phyloP scores from a whole-genome alignment of 129 eudicot species.

The Saposhnikovia divaricata region DNA sequence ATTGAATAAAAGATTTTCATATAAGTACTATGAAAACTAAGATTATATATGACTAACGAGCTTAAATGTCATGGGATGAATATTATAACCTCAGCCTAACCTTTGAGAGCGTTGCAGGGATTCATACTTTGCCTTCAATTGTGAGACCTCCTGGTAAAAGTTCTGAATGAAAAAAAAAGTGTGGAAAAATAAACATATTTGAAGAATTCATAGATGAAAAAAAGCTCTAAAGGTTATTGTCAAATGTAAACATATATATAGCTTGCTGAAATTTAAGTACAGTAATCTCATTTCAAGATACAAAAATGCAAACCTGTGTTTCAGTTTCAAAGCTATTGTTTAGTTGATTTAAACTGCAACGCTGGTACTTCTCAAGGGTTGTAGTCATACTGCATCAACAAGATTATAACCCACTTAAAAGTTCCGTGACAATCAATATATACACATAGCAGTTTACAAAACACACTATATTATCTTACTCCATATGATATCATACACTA shows the following conservation, averaged over 20 bases:
- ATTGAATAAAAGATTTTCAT: not conserved
- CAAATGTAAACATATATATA: not conserved
- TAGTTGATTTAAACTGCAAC: constrained; percentile 61
- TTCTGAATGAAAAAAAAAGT: constrained; percentile 25
- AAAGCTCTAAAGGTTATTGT: not conserved
- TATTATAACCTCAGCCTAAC: constrained; percentile 16
- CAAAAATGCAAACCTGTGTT: constrained; percentile 49
- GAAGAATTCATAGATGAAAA: not conserved
- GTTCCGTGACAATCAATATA: not conserved
- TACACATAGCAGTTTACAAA: not conserved
- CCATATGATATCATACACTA: too few species aligned
- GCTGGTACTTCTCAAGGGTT: constrained; percentile 86
- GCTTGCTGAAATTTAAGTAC: not conserved
- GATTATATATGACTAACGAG: not conserved
- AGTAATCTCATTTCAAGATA: not conserved
- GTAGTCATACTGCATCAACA: constrained; percentile 46
- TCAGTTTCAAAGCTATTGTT: constrained; percentile 49
- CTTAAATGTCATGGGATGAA: not conserved
- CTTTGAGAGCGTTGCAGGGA: constrained; percentile 86
- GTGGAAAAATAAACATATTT: not conserved
- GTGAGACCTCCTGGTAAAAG: constrained; percentile 82
- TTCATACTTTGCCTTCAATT: constrained; percentile 77
- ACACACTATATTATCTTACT: not conserved
- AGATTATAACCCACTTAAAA: not conserved
- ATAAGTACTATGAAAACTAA: not conserved